Base-by-base conservation (phyloP, 345 rosid genomes). In the Atalantia buxifolia region DNA sequence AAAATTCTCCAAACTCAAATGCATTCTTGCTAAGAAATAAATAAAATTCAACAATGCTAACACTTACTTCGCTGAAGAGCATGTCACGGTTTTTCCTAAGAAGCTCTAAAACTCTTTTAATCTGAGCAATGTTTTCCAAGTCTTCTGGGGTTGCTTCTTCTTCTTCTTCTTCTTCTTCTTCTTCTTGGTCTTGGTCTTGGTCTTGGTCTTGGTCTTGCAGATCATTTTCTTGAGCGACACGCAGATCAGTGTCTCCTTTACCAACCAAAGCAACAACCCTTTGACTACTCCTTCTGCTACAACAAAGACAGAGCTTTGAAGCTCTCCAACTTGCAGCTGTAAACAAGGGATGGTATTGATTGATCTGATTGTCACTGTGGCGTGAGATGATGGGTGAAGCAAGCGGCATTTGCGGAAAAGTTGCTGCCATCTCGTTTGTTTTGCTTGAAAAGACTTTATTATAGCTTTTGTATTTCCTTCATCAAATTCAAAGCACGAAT, bases 61-160 rank as follows among this genome's bases (percentile, higher is more conserved):
- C 22, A 40, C 28, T 50, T 79, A 92, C 99, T 91, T 96, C 97
- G 79, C 84, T 89, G 84, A 91, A 92, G 67, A 94, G 77, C 98
- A 96, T 96, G 79, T 96, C 99, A 67, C 97, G 87, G 77, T 96
- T 96, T 78, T 90, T 90, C 84, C 84, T 87, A 4, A 96, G 94
- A 68, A 94, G 94, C 85, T 91, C 95, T 90, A 96, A 79, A 19
- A 89, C 90, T 81, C 88, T 85, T 81, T 85, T 81, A 53, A 89
- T 79, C 75, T 87, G 85, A 57, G 71, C 67, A 75, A 85, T 68
- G 70, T 77, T 73, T 36, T 87, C 80, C 66, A 87, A 82, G 77
- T 84, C 90, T 83, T 85, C 74, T 22, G 87, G 84, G 19, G 79
- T 82, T 30, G 75, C 42, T 19, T 68, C 83, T 13, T 78, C 84